Evolutionary conservation across 1,139 yeast species (phyloP).

Genomic region (Taiozyma sp.): DNA sequence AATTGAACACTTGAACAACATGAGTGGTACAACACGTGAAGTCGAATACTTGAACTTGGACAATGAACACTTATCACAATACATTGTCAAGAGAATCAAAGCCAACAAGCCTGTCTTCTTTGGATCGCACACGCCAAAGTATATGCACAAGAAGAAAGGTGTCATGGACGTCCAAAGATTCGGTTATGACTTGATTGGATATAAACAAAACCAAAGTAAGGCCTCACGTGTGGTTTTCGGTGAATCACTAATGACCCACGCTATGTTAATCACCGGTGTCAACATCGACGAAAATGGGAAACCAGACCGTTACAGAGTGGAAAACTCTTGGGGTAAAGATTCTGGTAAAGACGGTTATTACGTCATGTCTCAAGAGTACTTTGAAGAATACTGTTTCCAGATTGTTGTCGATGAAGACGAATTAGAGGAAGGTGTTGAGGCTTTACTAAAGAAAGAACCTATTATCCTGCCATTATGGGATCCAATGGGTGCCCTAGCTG

Average conservation of each 20-base stretch:
- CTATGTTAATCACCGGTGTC: slow-evolving; percentile 80
- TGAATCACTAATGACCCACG: slow-evolving; percentile 76
- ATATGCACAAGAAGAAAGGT: slow-evolving; percentile 50
- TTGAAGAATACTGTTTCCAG: slow-evolving; percentile 79
- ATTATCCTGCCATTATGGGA: slow-evolving; percentile 70
- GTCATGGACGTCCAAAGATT: slow-evolving; percentile 65
- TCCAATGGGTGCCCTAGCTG: slow-evolving; percentile 83
- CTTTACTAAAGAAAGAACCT: slow-evolving; percentile 45
- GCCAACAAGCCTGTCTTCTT: slow-evolving; percentile 74
- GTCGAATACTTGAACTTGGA: slow-evolving; percentile 67
- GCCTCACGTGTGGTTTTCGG: slow-evolving; percentile 51
- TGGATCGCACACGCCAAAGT: slow-evolving; percentile 81
- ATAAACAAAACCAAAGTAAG: slow-evolving; percentile 49
- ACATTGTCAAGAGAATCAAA: slow-evolving; percentile 63
- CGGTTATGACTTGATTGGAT: slow-evolving; percentile 62
- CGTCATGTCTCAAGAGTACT: slow-evolving; percentile 79
- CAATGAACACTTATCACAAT: slow-evolving; percentile 47
- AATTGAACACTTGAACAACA: slow-evolving; percentile 69
- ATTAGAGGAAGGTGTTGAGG: slow-evolving; percentile 39
- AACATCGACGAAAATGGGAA: slow-evolving; percentile 48
- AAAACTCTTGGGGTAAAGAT: slow-evolving; percentile 82
- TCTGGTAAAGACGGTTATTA: slow-evolving; percentile 71
- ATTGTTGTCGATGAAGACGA: slow-evolving; percentile 61
- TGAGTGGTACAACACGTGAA: slow-evolving; percentile 52
- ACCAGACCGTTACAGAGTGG: slow-evolving; percentile 77